Base-by-base conservation (phyloP, 192 early-diverging fungal species). In the Podila epicladia region DNA sequence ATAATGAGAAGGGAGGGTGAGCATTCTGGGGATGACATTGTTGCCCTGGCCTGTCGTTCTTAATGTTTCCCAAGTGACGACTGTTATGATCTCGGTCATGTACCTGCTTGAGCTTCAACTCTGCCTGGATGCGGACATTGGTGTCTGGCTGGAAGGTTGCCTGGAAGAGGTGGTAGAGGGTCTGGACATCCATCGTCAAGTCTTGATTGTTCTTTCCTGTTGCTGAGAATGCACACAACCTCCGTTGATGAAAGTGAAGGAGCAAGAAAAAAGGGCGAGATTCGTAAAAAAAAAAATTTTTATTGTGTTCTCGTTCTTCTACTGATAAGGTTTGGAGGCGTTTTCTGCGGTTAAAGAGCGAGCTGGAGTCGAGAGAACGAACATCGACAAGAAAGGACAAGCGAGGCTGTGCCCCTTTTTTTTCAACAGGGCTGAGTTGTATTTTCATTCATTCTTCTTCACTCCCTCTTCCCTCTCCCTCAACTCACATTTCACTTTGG, bases 101-200 rank as follows among this genome's bases (percentile, higher is more conserved):
- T 77, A 89, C 93, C 87, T 89, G 85, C 84, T 93, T 91, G 71
- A 98, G 87, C 69, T 93, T 91, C 65, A 88, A 71, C 71, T 98
- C 97, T 35, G 95, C 97, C 66, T 89, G 90, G 68, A 93, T 92
- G 77, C 94, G 95, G 22, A 94, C 86, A 64, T 91, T 86, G 12
- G 89, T 90, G 64, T 96, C 95, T 24, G 94, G 90, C 74, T 94
- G 89, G 80, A 93, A 89, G n/a, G 96, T 95, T 22, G 93, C 90
- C 71, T 88, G 88, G 80, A 97, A 95, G 35, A 95, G 85, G 70
- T 89, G 85, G 75, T 92, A 93, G 32, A 93, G 85, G 32, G 80
- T 66, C 57, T 82, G 82, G 31, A 79, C 82, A 71, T 93, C 92
- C 92, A 93, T 93, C 57, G 45, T 77, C 67, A 28, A 22, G 17